Percentiles rank a stretch among this genome's conserved stretches.
Evolutionary conservation across 805 yeast species (phyloP).

Genomic region (Nakazawaea ernobii): DNA sequence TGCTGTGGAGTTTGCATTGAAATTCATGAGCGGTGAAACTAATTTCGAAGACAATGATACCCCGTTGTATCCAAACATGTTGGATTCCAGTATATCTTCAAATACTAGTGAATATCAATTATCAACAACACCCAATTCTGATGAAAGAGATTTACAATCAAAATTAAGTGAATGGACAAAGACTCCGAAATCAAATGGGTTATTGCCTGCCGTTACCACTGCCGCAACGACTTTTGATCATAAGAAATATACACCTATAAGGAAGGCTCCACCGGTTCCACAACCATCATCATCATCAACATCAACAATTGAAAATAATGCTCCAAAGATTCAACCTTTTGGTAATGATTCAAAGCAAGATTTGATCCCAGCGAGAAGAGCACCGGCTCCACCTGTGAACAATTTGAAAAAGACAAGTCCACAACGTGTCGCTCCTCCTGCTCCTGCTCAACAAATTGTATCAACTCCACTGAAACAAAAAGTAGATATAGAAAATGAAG

Average conservation of each 20-base stretch:
- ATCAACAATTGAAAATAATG: background rate
- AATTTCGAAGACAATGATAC: constrained; percentile 30
- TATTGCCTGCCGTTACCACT: constrained; percentile 9
- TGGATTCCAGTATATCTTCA: background rate
- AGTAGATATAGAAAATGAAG: background rate
- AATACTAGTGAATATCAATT: constrained; percentile 8
- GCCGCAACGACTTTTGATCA: constrained; percentile 12
- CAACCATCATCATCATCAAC: background rate
- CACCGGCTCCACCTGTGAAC: constrained; percentile 47
- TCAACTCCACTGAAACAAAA: background rate
- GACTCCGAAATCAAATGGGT: constrained; percentile 19
- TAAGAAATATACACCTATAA: constrained; percentile 28
- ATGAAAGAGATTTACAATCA: constrained; percentile 23
- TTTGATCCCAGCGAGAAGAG: constrained; percentile 44
- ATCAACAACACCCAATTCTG: constrained; percentile 13
- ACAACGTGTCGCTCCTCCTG: background rate
- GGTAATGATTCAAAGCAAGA: constrained; percentile 19
- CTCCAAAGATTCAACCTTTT: constrained; percentile 8
- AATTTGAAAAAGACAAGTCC: background rate
- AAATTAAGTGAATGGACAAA: constrained; percentile 36
- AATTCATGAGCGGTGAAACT: constrained; percentile 44
- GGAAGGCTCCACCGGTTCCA: constrained; percentile 38
- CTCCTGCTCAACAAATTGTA: background rate
- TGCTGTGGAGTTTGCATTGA: constrained; percentile 57
- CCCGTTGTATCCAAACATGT: constrained; percentile 9